A percentile compares a stretch with the other conserved stretches of the same genome.
Conservation (phyloP, 1,284 basidiomycete species). For the Vanrija sp. region DNA sequence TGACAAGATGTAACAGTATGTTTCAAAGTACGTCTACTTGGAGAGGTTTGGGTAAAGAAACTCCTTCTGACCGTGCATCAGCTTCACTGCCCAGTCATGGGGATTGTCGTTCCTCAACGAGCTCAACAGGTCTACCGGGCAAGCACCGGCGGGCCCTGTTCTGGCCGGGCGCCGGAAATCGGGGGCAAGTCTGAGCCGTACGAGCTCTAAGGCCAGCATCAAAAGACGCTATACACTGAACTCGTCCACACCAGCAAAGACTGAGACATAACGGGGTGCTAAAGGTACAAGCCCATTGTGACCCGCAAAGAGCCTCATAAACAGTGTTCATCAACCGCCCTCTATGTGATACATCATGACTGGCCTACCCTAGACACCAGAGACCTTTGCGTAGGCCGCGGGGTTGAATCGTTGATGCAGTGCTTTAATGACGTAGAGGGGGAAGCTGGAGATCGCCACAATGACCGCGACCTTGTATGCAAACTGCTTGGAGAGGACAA, state of each 20-base stretch:
- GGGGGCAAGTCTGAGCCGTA: constrained; percentile 17
- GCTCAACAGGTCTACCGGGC: constrained; percentile 46
- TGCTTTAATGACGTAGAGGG: constrained; percentile 85
- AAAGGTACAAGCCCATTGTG: background rate
- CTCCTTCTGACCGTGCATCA: background rate
- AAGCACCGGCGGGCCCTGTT: constrained; percentile 22
- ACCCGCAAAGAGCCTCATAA: background rate
- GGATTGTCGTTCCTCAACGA: constrained; percentile 84
- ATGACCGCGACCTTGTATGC: constrained; percentile 95
- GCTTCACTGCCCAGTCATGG: constrained; percentile 82
- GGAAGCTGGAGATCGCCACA: constrained; percentile 86
- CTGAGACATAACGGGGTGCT: background rate
- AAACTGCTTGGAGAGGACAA: constrained; percentile 83
- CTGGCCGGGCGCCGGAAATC: constrained; percentile 17
- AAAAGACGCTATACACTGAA: constrained; percentile 16
- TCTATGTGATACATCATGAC: background rate
- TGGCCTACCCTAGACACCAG: constrained; percentile 26
- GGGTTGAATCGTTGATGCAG: constrained; percentile 83
- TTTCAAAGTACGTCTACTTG: constrained; percentile 62
- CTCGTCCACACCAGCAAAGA: background rate
- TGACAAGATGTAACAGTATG: constrained; percentile 55
- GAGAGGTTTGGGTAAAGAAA: background rate
- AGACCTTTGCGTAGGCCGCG: constrained; percentile 87
- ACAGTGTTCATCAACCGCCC: background rate
- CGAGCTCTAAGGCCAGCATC: constrained; percentile 17